Evolutionary conservation across 345 rosid species (phyloP).

Genomic region (Zanthoxylum bungeanum): DNA sequence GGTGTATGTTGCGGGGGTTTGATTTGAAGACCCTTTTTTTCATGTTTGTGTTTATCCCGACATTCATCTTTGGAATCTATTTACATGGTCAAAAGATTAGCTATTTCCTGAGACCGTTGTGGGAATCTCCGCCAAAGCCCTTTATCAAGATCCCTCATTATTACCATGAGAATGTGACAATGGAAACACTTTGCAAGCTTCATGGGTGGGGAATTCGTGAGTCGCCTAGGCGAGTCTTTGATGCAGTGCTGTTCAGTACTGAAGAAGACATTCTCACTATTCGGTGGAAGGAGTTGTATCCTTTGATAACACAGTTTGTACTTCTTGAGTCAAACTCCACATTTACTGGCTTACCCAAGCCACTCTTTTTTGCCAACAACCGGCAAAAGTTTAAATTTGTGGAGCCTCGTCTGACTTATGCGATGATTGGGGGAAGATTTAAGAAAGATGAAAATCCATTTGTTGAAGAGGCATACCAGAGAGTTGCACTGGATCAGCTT

Average conservation of each 20-base stretch:
- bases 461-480: conserved; percentile 90
- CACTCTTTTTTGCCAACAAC: conserved; percentile 52
- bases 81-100: conserved; percentile 63
- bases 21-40: conserved; percentile 40
- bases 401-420: conserved; percentile 76
- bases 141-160: conserved; percentile 65
- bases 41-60: conserved; percentile 41
- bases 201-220: conserved; percentile 90
- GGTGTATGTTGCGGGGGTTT: conserved; percentile 50
- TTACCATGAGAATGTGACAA: conserved; percentile 66
- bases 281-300: conserved; percentile 89
- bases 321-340: conserved; percentile 93
- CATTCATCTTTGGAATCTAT: conserved; percentile 41
- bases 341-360: conserved; percentile 68
- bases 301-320: conserved; percentile 77
- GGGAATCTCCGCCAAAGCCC: conserved; percentile 69
- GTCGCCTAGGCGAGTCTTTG: conserved; percentile 79
- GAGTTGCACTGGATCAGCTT: conserved; percentile 80
- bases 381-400: conserved; percentile 61
- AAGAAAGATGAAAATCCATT: conserved; percentile 85
- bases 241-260: conserved; percentile 81
- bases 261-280: conserved; percentile 75
- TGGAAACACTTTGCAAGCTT: conserved; percentile 71
- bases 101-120: conserved; percentile 66
- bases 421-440: conserved; percentile 78